Evolutionary conservation across 139 green algal species (phyloP).

Genomic region (Closterium sp.): DNA sequence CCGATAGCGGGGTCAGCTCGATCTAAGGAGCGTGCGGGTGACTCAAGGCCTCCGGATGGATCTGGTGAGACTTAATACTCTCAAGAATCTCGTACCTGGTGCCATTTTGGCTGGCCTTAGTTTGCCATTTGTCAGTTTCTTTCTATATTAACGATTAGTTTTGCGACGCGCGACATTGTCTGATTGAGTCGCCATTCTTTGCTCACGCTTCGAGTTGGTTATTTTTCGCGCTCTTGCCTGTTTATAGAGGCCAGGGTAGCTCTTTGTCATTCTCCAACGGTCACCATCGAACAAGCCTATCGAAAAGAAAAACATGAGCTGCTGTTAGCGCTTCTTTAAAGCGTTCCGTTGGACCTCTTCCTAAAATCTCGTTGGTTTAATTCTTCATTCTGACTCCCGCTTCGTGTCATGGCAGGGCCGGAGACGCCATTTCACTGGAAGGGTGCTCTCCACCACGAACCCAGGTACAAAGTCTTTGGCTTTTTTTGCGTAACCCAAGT

Average conservation of each 20-base stretch:
- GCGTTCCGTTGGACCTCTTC: neutral
- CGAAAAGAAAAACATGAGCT: neutral
- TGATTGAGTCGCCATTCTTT: neutral
- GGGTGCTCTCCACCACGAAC: neutral
- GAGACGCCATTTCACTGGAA: neutral
- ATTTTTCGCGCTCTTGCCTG: neutral
- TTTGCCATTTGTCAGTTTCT: neutral
- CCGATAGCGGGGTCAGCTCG: neutral
- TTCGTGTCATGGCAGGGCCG: neutral
- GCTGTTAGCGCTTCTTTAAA: neutral
- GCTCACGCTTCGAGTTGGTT: neutral
- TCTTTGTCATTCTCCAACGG: neutral
- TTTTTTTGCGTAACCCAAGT: neutral
- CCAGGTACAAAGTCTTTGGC: neutral
- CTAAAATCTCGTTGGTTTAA: neutral
- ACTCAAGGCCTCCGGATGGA: neutral
- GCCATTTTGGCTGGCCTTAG: neutral
- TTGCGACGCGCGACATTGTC: neutral
- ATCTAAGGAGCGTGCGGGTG: neutral
- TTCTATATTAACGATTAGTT: neutral
- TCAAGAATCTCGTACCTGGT: neutral
- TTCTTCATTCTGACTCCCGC: neutral
- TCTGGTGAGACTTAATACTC: neutral
- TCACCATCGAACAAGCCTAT: too few relatives aligned
- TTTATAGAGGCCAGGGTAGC: neutral